These are phyloP conservation scores for Trichoderma lentiforme DNA, from an alignment of 2,329 filamentous ascomycete species.

Conservation along the genomic window DNA sequence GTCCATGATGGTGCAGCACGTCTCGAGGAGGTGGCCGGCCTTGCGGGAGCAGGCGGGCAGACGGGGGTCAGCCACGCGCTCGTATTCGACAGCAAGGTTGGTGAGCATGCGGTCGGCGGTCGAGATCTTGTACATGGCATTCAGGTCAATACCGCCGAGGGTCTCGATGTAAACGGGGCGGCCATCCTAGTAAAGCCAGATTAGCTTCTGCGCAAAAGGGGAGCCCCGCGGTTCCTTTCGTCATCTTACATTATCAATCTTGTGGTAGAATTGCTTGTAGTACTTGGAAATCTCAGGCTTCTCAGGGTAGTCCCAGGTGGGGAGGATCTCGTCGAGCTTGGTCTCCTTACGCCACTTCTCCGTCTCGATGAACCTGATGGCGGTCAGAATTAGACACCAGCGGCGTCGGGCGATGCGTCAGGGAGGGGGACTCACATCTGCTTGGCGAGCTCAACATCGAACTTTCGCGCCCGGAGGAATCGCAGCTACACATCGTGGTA, in stretches of 20 bases:
- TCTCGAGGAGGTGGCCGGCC: conserved; percentile 84
- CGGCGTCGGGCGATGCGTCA: background rate
- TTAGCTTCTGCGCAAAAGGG: background rate
- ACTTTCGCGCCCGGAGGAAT: conserved; percentile 92
- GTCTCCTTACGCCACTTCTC: conserved; percentile 91
- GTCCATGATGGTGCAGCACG: conserved; percentile 98
- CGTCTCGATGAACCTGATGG: conserved; percentile 76
- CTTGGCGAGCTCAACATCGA: conserved; percentile 80
- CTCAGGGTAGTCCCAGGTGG: conserved; percentile 82
- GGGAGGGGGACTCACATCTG: conserved; percentile 66
- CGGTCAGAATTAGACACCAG: conserved; percentile 20
- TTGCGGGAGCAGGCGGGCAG: conserved; percentile 95
- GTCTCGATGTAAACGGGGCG: conserved; percentile 97
- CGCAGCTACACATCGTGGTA: conserved; percentile 57
- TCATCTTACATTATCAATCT: conserved; percentile 70
- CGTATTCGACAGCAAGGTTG: conserved; percentile 96
- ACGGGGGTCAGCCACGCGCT: conserved; percentile 89
- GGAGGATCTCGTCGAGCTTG: conserved; percentile 76
- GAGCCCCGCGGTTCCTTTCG: background rate
- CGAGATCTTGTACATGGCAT: conserved; percentile 88
- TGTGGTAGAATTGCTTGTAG: conserved; percentile 99
- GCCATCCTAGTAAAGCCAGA: conserved; percentile 65
- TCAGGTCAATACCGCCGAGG: conserved; percentile 88
- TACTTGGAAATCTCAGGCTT: conserved; percentile 80
- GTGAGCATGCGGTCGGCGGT: conserved; percentile 89